These are phyloP conservation scores for Crinitomyces ghanaensis DNA, from an alignment of 805 yeast species.

Conservation along the genomic window DNA sequence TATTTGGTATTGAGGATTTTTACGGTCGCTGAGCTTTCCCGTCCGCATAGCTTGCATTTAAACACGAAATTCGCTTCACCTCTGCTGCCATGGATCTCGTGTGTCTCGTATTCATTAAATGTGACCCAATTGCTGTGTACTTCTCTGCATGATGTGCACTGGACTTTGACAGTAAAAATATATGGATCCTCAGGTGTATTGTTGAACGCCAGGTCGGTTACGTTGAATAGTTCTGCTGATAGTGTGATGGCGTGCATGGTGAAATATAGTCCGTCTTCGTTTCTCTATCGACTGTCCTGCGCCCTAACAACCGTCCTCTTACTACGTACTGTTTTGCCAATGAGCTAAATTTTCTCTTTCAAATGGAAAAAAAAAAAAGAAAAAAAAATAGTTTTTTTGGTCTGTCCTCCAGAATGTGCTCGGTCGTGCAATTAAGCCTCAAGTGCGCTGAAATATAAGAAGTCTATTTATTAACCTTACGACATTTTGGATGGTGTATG, in stretches of 20 bases:
- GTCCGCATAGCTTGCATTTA: slow-evolving; percentile 56
- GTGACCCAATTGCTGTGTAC: slow-evolving; percentile 57
- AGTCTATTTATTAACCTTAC: too few relatives aligned
- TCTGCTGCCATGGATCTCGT: slow-evolving; percentile 46
- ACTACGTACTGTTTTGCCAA: too few relatives aligned
- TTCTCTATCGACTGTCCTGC: too few relatives aligned
- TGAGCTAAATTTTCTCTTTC: too few relatives aligned
- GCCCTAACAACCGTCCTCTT: too few relatives aligned
- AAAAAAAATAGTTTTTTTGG: too few relatives aligned
- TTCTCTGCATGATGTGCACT: slow-evolving; percentile 69
- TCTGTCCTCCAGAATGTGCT: too few relatives aligned
- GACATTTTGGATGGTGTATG: too few relatives aligned
- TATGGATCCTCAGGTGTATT: slow-evolving; percentile 54
- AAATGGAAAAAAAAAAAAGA: too few relatives aligned
- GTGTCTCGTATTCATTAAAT: slow-evolving; percentile 38
- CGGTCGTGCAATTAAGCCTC: too few relatives aligned
- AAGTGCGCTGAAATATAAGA: too few relatives aligned
- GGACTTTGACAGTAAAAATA: slow-evolving; percentile 61
- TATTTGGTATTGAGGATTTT: slow-evolving; percentile 21
- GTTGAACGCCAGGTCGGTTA: slow-evolving; percentile 43
- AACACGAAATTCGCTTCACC: slow-evolving; percentile 80
- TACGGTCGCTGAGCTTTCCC: slow-evolving; percentile 26
- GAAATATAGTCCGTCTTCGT: too few relatives aligned
- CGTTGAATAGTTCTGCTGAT: slow-evolving; percentile 41
- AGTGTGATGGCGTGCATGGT: slow-evolving; percentile 27